phyloP scores from a whole-genome alignment of 2,329 filamentous ascomycete species.

The Talaromyces rugulosus region DNA sequence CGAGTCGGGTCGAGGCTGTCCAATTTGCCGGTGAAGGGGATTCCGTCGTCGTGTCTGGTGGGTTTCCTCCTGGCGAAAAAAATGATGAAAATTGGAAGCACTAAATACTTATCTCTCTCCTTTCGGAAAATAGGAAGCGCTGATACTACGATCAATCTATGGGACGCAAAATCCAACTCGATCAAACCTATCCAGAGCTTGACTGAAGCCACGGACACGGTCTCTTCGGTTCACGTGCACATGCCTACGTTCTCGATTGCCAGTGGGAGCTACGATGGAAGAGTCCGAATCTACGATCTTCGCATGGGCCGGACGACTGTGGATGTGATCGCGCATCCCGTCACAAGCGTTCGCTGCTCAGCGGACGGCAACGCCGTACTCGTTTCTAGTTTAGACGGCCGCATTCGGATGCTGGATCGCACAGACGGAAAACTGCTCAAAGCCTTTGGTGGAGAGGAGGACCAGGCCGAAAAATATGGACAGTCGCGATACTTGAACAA shows the following conservation, averaged over 20 bases:
- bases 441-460: constrained; percentile 57
- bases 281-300: constrained; percentile 77
- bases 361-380: constrained; percentile 70
- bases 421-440: constrained; percentile 68
- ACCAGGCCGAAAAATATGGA: constrained; percentile 33
- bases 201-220: constrained; percentile 38
- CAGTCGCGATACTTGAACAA: constrained; percentile 53
- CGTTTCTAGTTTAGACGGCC: constrained; percentile 70
- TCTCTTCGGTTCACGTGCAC: constrained; percentile 37
- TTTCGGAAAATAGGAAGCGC: constrained; percentile 31
- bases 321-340: constrained; percentile 63
- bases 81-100: neutral
- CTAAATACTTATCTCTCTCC: neutral
- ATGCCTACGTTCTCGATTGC: constrained; percentile 52
- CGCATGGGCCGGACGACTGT: constrained; percentile 66
- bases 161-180: constrained; percentile 38
- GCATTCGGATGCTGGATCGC: constrained; percentile 76
- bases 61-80: neutral
- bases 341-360: constrained; percentile 72
- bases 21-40: constrained; percentile 74
- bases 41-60: constrained; percentile 65
- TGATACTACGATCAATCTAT: constrained; percentile 40
- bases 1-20: constrained; percentile 71
- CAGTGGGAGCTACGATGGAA: constrained; percentile 77
- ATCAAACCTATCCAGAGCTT: constrained; percentile 41